Conservation (phyloP, 805 yeast genomes). For the Cyberlindnera nakhonratchasimensis region DNA sequence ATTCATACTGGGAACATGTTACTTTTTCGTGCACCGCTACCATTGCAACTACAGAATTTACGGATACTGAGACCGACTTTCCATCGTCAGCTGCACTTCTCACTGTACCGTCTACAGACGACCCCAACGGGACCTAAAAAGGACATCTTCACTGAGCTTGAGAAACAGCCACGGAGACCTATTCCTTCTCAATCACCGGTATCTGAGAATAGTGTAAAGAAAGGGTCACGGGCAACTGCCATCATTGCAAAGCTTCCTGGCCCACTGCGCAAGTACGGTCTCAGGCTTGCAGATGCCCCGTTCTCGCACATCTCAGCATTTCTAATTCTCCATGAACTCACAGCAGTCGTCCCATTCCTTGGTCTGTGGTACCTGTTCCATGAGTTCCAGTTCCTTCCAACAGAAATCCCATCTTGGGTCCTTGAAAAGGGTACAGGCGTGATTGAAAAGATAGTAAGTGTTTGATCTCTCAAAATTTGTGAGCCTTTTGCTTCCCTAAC, state of each 20-base stretch:
- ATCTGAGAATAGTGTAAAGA: slow-evolving; percentile 1
- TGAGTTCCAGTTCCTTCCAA: slow-evolving; percentile 48
- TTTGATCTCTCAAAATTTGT: neutral
- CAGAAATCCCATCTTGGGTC: slow-evolving; percentile 57
- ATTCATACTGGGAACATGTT: too few species aligned
- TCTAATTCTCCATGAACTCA: slow-evolving; percentile 64
- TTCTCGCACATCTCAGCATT: slow-evolving; percentile 61
- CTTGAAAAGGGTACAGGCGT: slow-evolving; percentile 55
- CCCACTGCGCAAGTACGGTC: slow-evolving; percentile 47
- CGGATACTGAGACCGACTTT: neutral
- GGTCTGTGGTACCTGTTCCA: slow-evolving; percentile 67
- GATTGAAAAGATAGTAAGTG: slow-evolving; percentile 49
- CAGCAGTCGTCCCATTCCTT: slow-evolving; percentile 70
- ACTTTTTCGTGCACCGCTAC: too few species aligned
- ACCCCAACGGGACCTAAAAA: too few species aligned
- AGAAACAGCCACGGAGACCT: slow-evolving; percentile 12
- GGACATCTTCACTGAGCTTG: slow-evolving; percentile 15
- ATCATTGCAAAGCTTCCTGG: slow-evolving; percentile 45
- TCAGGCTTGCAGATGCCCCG: slow-evolving; percentile 51
- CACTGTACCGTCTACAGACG: neutral
- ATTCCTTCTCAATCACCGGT: neutral
- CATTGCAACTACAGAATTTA: neutral
- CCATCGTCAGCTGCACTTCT: slow-evolving; percentile 1
- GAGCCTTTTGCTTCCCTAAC: too few species aligned
- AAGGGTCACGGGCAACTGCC: slow-evolving; percentile 1